Base-by-base conservation (phyloP, 202 grass and related monocot genomes). In the Carex arenaria region DNA sequence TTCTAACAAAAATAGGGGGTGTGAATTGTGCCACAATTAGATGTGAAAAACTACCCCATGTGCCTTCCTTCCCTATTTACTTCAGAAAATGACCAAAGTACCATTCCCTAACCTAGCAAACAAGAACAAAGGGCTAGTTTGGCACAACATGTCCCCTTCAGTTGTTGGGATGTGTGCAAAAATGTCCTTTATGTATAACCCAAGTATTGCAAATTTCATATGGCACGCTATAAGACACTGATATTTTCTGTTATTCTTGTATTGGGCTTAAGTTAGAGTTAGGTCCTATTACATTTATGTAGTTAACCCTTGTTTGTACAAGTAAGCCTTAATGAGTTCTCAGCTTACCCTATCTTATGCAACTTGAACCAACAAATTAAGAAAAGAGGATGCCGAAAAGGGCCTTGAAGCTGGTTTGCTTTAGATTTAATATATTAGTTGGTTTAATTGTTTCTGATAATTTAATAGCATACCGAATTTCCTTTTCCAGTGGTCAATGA, bases 401-500 rank as follows among this genome's bases (percentile, higher is more conserved):
- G 10, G 59, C 34, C 2, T 22, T 56, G 3, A 64, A 64, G 15
- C 34, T 80, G 36, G 32, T 64, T 13, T 8, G 19, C 56, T 64
- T 45, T 42, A 49, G 36, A 7, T 1, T 30, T 63, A 23, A 28
- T 8, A 64, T 45, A 63, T 22, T 80, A 80, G 7, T 54, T 80
- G 2, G 5, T 49, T 85, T 78, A 64, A 31, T 52, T 64, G 5
- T 40, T 40, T 72, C 43, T 45, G 20, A 65, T 45, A 34, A 42
- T 78, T 67, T 57, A 36, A 57, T 40, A 13, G 62, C 73, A 38
- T 53, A 45, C 30, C 7, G 1, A 77, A 77, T n/a, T 86, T 84
- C 10, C 66, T 75, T 81, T 82, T 68, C 20, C 74, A 98, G 95
- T 98, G 95, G 95, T 98, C 93, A 86, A 98, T 98, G 95, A 91